Base-by-base conservation (phyloP, 2,329 filamentous ascomycete genomes). In the Colletotrichum gloeosporioides region DNA sequence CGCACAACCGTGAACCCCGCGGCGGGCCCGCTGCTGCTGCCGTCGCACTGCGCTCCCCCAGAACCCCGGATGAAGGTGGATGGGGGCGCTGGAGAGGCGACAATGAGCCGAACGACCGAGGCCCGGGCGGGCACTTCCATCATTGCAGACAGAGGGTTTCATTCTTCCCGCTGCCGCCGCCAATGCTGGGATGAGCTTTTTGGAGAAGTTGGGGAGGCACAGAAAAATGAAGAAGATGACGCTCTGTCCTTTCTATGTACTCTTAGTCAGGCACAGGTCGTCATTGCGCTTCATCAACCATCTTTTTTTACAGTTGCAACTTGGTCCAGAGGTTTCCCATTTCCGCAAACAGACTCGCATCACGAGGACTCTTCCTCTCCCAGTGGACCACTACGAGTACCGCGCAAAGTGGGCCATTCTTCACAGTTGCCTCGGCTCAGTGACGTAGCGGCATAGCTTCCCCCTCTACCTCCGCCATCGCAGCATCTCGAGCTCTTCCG, bases 81-180 rank as follows among this genome's bases (percentile, higher is more conserved):
- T 27, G 57, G 27, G 57, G 27, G 16, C 31, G 4, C 18, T 32
- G 27, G 53, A 27, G 18, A n/a, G 31, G 61, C 29, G 66, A 61
- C 70, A 65, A 73, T 69, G 75, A 78, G 77, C 77, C 75, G 77
- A 77, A 78, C 49, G 77, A 72, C 77, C 75, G 77, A 78, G 75
- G 77, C 71, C 34, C 34, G 34, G 31, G 62, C 57, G 27, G 29
- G 77, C 29, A 61, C 27, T 27, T 55, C 5, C 57, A 53, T 25
- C 22, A 59, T 0, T 29, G 55, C 0, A 59, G 63, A 31, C n/a
- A 22, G 62, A 32, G 62, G 32, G 62, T 64, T 44, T 44, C 62
- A 64, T 71, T 55, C 57, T 63, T 73, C 61, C 72, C 61, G 61
- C 39, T 49, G 39, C 72, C 49, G 61, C 72, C 44, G 44, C 44